Evolutionary conservation across 192 early-diverging fungal species (phyloP).

Genomic region (Podila epigama): DNA sequence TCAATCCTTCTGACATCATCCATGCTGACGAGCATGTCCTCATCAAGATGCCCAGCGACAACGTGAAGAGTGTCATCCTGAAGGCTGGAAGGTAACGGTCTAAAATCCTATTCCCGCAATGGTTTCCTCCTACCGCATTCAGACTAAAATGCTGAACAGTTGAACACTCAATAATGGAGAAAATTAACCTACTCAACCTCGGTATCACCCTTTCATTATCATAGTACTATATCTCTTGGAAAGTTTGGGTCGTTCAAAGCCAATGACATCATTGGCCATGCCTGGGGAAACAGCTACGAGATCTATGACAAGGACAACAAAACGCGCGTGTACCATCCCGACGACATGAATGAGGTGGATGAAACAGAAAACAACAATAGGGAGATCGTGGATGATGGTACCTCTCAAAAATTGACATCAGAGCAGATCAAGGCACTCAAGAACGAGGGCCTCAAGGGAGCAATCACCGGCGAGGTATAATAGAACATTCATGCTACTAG

Average conservation of each 20-base stretch:
- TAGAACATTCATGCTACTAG: neutral
- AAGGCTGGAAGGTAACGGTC: conserved; percentile 60
- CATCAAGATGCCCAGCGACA: conserved; percentile 85
- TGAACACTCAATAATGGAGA: no score
- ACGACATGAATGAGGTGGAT: conserved; percentile 57
- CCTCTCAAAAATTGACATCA: conserved; percentile 80
- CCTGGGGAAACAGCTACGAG: conserved; percentile 86
- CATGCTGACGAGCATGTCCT: conserved; percentile 71
- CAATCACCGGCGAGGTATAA: conserved; percentile 60
- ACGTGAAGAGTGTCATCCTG: conserved; percentile 78
- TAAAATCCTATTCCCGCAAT: neutral
- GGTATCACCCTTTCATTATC: neutral
- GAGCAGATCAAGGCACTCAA: conserved; percentile 88
- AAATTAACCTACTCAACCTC: neutral
- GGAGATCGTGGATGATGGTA: conserved; percentile 76
- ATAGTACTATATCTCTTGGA: conserved; percentile 73
- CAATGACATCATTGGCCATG: conserved; percentile 80
- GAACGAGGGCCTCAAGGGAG: conserved; percentile 71
- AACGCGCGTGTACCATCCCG: conserved; percentile 30
- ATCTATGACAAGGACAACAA: conserved; percentile 70
- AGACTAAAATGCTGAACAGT: no score
- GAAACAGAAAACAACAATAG: conserved; percentile 85
- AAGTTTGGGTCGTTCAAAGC: conserved; percentile 91
- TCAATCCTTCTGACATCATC: conserved; percentile 47
- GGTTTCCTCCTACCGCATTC: neutral